Evolutionary conservation across 768 basidiomycete genomes (phyloP).

Genomic region (Hypsizygus marmoreus): DNA sequence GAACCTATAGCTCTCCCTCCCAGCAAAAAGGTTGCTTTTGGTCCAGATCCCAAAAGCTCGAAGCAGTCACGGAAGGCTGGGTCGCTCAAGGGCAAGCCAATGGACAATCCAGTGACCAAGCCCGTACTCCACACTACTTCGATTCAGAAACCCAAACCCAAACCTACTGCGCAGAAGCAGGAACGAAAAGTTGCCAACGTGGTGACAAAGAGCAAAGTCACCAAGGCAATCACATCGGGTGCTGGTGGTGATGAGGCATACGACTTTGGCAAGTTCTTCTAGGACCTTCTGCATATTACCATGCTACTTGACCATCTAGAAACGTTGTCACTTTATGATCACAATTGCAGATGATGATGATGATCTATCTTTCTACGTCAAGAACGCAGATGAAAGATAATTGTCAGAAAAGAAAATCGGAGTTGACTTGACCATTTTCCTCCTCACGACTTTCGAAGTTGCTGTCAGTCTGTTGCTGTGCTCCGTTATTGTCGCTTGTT

Average conservation of each 20-base stretch:
- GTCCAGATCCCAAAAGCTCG: slow-evolving; percentile 27
- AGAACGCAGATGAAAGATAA: no score
- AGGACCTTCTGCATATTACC: no score
- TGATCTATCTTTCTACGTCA: no score
- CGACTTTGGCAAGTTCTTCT: slow-evolving; percentile 56
- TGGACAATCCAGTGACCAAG: slow-evolving; percentile 23
- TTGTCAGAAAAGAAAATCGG: no score
- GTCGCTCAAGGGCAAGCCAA: slow-evolving; percentile 10
- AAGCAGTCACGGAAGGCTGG: slow-evolving; percentile 19
- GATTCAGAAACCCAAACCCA: slow-evolving; percentile 18
- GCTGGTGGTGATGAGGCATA: slow-evolving; percentile 41
- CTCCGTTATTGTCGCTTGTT: no score
- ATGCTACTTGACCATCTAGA: no score
- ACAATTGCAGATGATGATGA: no score
- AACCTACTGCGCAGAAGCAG: slow-evolving; percentile 20
- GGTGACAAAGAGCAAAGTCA: slow-evolving; percentile 24
- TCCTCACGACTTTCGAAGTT: no score
- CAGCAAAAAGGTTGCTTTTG: slow-evolving; percentile 59
- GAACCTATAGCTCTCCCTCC: slow-evolving; percentile 32
- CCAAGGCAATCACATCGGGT: slow-evolving; percentile 21
- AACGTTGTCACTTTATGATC: no score
- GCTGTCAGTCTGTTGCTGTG: no score
- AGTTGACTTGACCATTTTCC: no score
- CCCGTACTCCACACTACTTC: slow-evolving; percentile 28
- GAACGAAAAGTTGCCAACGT: slow-evolving; percentile 32